A percentile compares a stretch with the other conserved stretches of the same genome.
phyloP scores from a whole-genome alignment of 257 asterid species.

The Solanum rostratum region DNA sequence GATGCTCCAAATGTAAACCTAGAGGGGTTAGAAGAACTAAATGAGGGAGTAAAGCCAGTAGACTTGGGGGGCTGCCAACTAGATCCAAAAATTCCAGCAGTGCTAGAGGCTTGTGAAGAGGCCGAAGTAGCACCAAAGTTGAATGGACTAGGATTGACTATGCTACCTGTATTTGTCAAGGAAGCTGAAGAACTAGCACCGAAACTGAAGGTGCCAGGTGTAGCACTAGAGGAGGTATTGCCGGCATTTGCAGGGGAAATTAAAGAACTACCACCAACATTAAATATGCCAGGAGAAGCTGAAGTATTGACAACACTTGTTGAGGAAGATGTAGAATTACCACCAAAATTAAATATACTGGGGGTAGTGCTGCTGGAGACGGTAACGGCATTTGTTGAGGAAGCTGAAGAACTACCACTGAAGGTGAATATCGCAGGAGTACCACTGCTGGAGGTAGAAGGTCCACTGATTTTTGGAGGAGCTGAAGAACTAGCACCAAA shows the following conservation, averaged over 20 bases:
- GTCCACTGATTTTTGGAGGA: conserved; percentile 12
- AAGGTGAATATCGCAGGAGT: conserved; percentile 18
- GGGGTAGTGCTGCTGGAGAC: conserved; percentile 28
- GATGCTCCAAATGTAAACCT: conserved; percentile 46
- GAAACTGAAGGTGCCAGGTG: conserved; percentile 15
- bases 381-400: conserved; percentile 22
- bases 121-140: conserved; percentile 14
- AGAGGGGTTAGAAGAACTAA: conserved; percentile 39
- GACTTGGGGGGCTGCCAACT: conserved; percentile 30
- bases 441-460: neutral
- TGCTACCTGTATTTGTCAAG: neutral
- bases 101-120: neutral
- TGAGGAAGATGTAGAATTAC: neutral
- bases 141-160: neutral
- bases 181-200: conserved; percentile 13
- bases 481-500: conserved; percentile 6
- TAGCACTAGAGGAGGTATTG: conserved; percentile 25
- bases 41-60: conserved; percentile 20
- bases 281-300: neutral
- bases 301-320: neutral
- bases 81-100: conserved; percentile 20
- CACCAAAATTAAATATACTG: conserved; percentile 27
- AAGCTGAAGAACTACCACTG: conserved; percentile 28
- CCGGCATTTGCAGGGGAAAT: conserved; percentile 12
- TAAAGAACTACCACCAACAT: conserved; percentile 20